phyloP scores from a whole-genome alignment of 169 alveolate species.

The Perkinsus chesapeaki region DNA sequence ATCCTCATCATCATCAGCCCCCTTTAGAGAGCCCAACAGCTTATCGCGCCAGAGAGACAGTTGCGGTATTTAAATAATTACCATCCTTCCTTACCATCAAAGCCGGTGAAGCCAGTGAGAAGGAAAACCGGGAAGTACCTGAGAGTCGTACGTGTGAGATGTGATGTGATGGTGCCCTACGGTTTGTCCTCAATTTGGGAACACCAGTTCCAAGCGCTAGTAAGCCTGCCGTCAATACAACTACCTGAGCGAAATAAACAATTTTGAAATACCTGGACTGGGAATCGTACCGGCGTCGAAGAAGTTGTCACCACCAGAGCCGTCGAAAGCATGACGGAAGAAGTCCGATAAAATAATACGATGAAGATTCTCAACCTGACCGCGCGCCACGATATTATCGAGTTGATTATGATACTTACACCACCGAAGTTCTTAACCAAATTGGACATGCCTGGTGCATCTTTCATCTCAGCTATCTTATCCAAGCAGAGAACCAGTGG shows the following conservation, averaged over 20 bases:
- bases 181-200: constrained; percentile 41
- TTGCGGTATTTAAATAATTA: not conserved
- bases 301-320: constrained; percentile 88
- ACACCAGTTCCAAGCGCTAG: constrained; percentile 89
- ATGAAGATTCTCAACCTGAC: constrained; percentile 10
- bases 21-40: not conserved
- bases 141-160: not conserved
- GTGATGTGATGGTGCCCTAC: not conserved
- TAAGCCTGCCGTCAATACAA: constrained; percentile 87
- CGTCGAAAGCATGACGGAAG: constrained; percentile 87
- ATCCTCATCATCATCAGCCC: not conserved
- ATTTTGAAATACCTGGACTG: not conserved
- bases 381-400: constrained; percentile 11
- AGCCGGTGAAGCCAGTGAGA: constrained; percentile 83
- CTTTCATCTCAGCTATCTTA: constrained; percentile 64
- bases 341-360: constrained; percentile 74
- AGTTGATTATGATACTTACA: constrained; percentile 11
- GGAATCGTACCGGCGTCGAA: constrained; percentile 73
- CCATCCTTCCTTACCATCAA: constrained; percentile 56
- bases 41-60: not conserved
- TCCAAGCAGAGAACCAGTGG: constrained; percentile 78
- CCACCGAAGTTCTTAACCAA: constrained; percentile 72
- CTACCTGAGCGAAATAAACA: constrained; percentile 29
- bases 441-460: constrained; percentile 51
- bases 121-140: constrained; percentile 76